These are phyloP conservation scores for Cyclotella choctawhatcheeana DNA, from an alignment of 108 stramenopile species.

Conservation along the genomic window DNA sequence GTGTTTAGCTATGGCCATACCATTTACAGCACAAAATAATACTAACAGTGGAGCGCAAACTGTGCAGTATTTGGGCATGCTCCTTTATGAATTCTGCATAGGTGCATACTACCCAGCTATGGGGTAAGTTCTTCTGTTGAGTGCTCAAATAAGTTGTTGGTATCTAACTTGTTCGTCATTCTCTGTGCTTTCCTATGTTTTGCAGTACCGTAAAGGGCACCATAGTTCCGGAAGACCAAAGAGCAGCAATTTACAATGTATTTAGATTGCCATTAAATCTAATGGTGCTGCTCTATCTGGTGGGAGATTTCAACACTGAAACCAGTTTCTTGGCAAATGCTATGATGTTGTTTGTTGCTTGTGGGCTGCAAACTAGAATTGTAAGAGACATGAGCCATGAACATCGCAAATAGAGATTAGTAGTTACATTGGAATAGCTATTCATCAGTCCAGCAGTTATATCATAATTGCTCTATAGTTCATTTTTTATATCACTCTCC, in stretches of 20 bases:
- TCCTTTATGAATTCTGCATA: constrained; percentile 92
- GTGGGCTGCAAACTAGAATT: constrained; percentile 62
- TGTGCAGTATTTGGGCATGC: constrained; percentile 80
- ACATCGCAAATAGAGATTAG: neutral
- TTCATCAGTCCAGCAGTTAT: no score
- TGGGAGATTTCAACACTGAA: constrained; percentile 67
- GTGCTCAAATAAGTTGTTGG: no score
- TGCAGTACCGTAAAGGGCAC: constrained; percentile 92
- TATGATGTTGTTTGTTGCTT: constrained; percentile 64
- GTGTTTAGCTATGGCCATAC: constrained; percentile 40
- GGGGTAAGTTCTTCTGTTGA: no score
- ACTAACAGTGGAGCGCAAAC: constrained; percentile 41
- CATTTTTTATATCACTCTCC: no score
- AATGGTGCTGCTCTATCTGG: constrained; percentile 84
- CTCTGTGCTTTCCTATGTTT: no score
- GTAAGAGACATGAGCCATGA: constrained; percentile 11
- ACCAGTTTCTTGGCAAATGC: constrained; percentile 67
- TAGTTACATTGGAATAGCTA: no score
- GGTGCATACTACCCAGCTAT: constrained; percentile 96
- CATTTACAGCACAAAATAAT: constrained; percentile 5
- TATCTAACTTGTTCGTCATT: no score
- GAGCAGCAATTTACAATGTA: constrained; percentile 96
- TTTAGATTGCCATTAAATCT: constrained; percentile 92
- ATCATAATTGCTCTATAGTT: no score
- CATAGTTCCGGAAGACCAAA: constrained; percentile 92